phyloP scores from a whole-genome alignment of 306 rosid genomes.

The Nissolia schottii region DNA sequence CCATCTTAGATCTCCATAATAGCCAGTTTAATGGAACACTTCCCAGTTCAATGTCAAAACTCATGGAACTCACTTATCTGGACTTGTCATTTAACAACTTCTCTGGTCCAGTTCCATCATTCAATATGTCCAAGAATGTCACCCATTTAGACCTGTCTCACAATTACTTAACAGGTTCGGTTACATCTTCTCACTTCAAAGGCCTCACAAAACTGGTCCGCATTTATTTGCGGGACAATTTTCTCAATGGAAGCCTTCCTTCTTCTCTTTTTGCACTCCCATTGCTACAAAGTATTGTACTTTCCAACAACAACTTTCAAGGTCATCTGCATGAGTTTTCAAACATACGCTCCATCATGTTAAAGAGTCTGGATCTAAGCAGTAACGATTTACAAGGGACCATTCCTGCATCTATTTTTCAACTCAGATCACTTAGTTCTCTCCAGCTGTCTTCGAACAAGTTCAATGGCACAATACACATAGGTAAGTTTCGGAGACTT shows the following conservation, averaged over 20 bases:
- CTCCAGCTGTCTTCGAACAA: conserved; percentile 45
- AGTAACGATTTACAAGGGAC: conserved; percentile 40
- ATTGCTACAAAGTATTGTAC: not conserved
- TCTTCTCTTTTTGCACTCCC: conserved; percentile 19
- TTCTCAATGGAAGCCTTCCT: conserved; percentile 28
- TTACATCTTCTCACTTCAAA: not conserved
- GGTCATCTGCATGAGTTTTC: not conserved
- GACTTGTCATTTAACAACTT: not conserved
- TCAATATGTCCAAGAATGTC: conserved; percentile 14
- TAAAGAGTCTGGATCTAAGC: conserved; percentile 38
- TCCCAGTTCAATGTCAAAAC: conserved; percentile 17
- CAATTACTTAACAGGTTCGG: not conserved
- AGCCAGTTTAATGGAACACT: conserved; percentile 12
- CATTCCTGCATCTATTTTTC: conserved; percentile 21
- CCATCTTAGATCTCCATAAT: not conserved
- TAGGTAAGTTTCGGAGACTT: not conserved
- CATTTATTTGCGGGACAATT: not conserved
- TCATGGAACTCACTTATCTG: conserved; percentile 1
- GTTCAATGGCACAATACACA: conserved; percentile 24
- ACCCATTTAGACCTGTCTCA: conserved; percentile 10
- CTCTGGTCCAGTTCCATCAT: conserved; percentile 22
- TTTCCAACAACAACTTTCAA: conserved; percentile 26
- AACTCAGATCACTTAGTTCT: not conserved
- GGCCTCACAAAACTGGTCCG: not conserved
- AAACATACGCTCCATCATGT: not conserved